Conservation (phyloP, 352 stramenopile species). For the Thraustochytrium striatum region DNA sequence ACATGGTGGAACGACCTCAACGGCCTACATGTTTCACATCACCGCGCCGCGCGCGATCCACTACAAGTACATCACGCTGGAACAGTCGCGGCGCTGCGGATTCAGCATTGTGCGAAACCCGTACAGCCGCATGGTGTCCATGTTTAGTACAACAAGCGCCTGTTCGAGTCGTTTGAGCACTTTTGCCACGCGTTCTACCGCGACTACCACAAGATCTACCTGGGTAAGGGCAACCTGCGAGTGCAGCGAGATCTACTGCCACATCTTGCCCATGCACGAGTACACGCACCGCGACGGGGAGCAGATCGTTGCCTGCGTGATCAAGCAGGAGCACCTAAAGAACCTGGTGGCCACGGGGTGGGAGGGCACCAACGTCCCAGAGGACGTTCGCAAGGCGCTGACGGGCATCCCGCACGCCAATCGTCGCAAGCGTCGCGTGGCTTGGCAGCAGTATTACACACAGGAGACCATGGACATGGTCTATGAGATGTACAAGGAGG, state of each 20-base stretch:
- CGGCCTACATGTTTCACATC: conserved; percentile 60
- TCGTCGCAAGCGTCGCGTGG: conserved; percentile 50
- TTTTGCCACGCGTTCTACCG: conserved; percentile 54
- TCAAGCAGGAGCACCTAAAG: conserved; percentile 62
- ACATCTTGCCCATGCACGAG: conserved; percentile 58
- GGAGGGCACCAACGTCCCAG: conserved; percentile 53
- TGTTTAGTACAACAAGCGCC: conserved; percentile 58
- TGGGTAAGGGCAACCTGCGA: conserved; percentile 12
- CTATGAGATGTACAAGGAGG: conserved; percentile 59
- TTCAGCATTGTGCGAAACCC: conserved; percentile 60
- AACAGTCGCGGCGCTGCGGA: conserved; percentile 54
- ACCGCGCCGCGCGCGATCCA: conserved; percentile 56
- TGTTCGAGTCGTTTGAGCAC: conserved; percentile 56
- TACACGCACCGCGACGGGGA: conserved; percentile 58
- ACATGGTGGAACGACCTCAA: conserved; percentile 58
- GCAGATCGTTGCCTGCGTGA: conserved; percentile 56
- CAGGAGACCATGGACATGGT: conserved; percentile 59
- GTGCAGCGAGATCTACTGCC: conserved; percentile 57
- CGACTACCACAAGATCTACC: conserved; percentile 38
- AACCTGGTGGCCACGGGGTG: conserved; percentile 51
- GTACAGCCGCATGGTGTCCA: conserved; percentile 60
- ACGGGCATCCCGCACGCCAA: conserved; percentile 60
- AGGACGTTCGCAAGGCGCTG: conserved; percentile 54
- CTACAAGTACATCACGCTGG: conserved; percentile 57
- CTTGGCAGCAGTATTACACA: conserved; percentile 59